Evolutionary conservation across 2,329 filamentous ascomycete genomes (phyloP).

Genomic region (Pseudopithomyces maydicus): DNA sequence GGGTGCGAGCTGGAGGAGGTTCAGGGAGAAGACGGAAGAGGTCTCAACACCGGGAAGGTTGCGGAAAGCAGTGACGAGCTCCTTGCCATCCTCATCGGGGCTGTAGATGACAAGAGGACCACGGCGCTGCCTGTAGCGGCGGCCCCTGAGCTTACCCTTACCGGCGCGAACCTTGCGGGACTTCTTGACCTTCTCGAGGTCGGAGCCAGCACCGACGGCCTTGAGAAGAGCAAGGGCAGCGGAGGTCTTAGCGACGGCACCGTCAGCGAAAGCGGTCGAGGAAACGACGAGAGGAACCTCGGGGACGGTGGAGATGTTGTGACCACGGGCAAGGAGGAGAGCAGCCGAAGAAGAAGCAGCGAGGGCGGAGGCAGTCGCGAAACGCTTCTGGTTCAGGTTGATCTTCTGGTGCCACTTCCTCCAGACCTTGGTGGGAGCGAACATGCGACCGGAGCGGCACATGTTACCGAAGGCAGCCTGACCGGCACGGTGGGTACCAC

Average conservation of each 20-base stretch:
- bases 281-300: constrained; percentile 98
- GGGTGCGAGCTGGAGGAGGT: constrained; percentile 98
- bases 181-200: constrained; percentile 93
- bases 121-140: constrained; percentile 95
- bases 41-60: constrained; percentile 99
- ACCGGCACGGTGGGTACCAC: constrained; percentile 99
- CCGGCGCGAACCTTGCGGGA: constrained; percentile 97
- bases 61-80: constrained; percentile 92
- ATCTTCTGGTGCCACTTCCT: constrained; percentile 99
- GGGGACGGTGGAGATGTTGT: constrained; percentile 88
- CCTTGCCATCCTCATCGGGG: constrained; percentile 92
- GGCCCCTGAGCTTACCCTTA: constrained; percentile 98
- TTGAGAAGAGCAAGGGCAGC: constrained; percentile 85
- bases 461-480: constrained; percentile 99
- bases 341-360: constrained; percentile 94
- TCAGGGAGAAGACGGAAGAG: constrained; percentile 87
- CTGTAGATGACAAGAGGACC: constrained; percentile 98
- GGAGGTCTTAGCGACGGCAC: constrained; percentile 84
- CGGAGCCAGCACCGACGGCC: constrained; percentile 85
- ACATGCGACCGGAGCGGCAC: constrained; percentile 99
- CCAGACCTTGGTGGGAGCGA: constrained; percentile 99
- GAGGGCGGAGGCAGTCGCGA: constrained; percentile 95
- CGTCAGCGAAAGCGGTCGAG: constrained; percentile 83
- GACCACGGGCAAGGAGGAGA: constrained; percentile 94
- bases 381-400: constrained; percentile 98